Conservation (phyloP, 345 rosid species). For the Eucalyptus urophylla region DNA sequence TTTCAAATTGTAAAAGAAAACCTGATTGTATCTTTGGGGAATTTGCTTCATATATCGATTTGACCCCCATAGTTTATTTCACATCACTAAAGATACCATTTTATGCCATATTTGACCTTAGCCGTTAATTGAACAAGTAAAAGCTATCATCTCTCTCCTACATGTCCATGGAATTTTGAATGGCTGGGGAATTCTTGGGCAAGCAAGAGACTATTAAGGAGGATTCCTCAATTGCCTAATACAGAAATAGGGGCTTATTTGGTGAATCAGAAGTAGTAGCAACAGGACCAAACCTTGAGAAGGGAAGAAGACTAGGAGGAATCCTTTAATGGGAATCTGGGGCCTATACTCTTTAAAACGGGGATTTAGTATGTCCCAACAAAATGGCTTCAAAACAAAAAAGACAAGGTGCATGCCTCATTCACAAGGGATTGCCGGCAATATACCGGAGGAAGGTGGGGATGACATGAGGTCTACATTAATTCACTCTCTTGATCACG, state of each 20-base stretch:
- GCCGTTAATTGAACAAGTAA: neutral
- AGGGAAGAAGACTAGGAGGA: neutral
- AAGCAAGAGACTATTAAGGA: neutral
- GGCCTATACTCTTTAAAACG: accelerated
- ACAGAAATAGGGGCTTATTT: neutral
- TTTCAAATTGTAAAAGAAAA: neutral
- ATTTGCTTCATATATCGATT: neutral
- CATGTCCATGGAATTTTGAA: neutral
- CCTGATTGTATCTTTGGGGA: neutral
- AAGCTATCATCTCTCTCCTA: neutral
- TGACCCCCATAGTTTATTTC: neutral
- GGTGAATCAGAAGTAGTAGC: neutral
- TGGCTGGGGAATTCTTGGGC: neutral
- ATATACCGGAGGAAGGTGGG: neutral
- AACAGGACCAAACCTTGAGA: neutral
- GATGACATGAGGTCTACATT: neutral
- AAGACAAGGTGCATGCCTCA: neutral
- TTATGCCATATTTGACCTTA: neutral
- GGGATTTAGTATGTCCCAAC: neutral
- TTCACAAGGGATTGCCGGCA: neutral
- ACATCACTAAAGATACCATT: neutral
- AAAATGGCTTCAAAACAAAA: neutral
- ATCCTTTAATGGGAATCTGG: neutral
- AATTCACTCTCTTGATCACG: neutral
- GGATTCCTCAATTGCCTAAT: neutral